Percentiles rank a stretch among this genome's conserved stretches.
phyloP scores from a whole-genome alignment of 78 protist species.

The Dictyostelium purpureum region DNA sequence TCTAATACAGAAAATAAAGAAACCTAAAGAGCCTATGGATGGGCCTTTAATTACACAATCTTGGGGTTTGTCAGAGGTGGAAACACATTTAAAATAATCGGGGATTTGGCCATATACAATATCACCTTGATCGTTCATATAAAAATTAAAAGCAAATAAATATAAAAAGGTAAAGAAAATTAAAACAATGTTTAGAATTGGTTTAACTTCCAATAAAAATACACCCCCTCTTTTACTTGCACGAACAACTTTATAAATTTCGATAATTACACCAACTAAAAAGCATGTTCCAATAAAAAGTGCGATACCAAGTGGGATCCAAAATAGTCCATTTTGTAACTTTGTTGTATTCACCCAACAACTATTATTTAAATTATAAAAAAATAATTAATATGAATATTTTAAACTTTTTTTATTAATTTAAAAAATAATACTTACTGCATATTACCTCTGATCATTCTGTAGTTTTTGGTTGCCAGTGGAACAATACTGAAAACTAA shows the following conservation, averaged over 20 bases:
- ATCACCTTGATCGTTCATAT: constrained; percentile 11
- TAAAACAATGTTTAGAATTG: constrained; percentile 29
- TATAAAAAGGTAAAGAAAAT: constrained; percentile 35
- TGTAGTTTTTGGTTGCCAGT: not conserved
- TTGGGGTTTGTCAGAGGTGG: not conserved
- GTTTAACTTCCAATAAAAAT: constrained; percentile 22
- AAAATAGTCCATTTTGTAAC: constrained; percentile 38
- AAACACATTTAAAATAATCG: not conserved
- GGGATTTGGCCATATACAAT: not conserved
- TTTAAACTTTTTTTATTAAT: no score
- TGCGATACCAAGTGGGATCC: constrained; percentile 31
- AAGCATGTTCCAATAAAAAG: constrained; percentile 18
- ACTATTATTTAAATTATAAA: not conserved
- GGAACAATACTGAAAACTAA: not conserved
- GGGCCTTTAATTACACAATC: constrained; percentile 49
- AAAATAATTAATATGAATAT: not conserved
- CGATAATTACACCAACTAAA: not conserved
- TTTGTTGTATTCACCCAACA: constrained; percentile 32
- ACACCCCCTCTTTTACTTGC: not conserved
- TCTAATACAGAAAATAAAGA: constrained; percentile 33
- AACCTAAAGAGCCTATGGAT: constrained; percentile 2
- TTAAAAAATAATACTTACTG: not conserved
- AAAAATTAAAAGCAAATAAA: constrained; percentile 12
- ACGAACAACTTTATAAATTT: constrained; percentile 33
- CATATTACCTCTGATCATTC: not conserved